These are phyloP conservation scores for Microascus cirrosus DNA, from an alignment of 2,329 filamentous ascomycete species.

Conservation along the genomic window DNA sequence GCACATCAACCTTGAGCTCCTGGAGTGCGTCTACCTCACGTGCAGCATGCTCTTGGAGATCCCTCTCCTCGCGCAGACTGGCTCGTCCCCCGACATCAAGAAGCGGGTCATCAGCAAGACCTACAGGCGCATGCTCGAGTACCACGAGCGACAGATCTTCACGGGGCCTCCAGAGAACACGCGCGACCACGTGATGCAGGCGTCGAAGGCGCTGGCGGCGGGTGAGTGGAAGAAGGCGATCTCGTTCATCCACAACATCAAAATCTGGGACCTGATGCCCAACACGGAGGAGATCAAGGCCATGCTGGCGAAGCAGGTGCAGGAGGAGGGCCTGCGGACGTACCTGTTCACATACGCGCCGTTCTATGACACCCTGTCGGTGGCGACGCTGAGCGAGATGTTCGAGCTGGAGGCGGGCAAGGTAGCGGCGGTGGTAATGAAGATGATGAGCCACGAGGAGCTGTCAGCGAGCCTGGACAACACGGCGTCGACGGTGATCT, in stretches of 20 bases:
- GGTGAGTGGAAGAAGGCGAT: conserved; percentile 98
- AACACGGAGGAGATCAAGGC: conserved; percentile 86
- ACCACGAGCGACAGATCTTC: conserved; percentile 98
- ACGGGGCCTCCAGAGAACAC: conserved; percentile 98
- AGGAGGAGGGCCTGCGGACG: conserved; percentile 94
- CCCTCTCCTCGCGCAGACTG: conserved; percentile 89
- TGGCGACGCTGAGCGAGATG: conserved; percentile 79
- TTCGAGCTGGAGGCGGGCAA: conserved; percentile 89
- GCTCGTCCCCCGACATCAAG: conserved; percentile 91
- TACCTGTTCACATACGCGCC: conserved; percentile 99
- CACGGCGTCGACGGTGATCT: conserved; percentile 94
- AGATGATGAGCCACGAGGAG: conserved; percentile 99
- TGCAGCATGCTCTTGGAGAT: conserved; percentile 99
- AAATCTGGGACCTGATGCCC: conserved; percentile 98
- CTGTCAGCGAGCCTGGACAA: conserved; percentile 93
- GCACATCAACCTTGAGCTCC: conserved; percentile 98
- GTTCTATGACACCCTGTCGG: conserved; percentile 93
- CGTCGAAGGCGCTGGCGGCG: conserved; percentile 88
- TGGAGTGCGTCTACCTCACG: conserved; percentile 96
- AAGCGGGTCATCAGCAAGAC: conserved; percentile 99
- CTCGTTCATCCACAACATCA: conserved; percentile 90
- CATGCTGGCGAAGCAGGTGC: conserved; percentile 96
- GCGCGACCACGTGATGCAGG: conserved; percentile 97
- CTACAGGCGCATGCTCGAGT: conserved; percentile 97
- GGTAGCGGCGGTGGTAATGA: conserved; percentile 89